Percentiles rank a stretch among this genome's conserved stretches.
These are phyloP conservation scores for Hypoxylon intermedium DNA, from an alignment of 495 filamentous ascomycete genomes.

Conservation along the genomic window DNA sequence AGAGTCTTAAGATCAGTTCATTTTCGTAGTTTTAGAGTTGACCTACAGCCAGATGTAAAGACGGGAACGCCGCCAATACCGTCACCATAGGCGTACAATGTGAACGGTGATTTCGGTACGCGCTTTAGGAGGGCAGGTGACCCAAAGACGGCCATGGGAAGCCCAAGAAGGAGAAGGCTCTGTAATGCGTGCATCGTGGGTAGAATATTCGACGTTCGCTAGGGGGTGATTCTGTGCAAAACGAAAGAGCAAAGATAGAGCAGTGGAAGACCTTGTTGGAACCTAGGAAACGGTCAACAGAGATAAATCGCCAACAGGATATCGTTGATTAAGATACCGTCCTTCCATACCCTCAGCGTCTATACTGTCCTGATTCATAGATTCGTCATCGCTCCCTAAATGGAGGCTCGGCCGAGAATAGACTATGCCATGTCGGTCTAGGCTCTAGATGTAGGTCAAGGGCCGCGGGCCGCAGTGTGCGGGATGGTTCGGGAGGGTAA, in stretches of 20 bases:
- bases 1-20: slow-evolving; percentile 2
- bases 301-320: slow-evolving; percentile 4
- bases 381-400: slow-evolving; percentile 27
- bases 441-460: slow-evolving; percentile 22
- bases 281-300: slow-evolving; percentile 3
- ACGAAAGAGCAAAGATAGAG: neutral
- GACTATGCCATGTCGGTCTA: slow-evolving; percentile 12
- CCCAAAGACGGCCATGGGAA: slow-evolving; percentile 16
- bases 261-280: neutral
- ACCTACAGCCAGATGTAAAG: slow-evolving; percentile 47
- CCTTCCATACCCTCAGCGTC: slow-evolving; percentile 21
- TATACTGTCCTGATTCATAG: slow-evolving; percentile 1
- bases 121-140: slow-evolving; percentile 9
- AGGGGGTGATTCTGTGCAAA: neutral
- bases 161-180: slow-evolving; percentile 25
- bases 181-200: slow-evolving; percentile 11
- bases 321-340: neutral
- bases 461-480: too few species aligned
- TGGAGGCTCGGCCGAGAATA: slow-evolving; percentile 1
- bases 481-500: slow-evolving; percentile 17
- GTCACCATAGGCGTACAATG: slow-evolving; percentile 47
- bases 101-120: slow-evolving; percentile 26
- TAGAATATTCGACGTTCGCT: neutral
- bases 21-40: neutral
- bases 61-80: slow-evolving; percentile 45